Base-by-base conservation (phyloP, 1,139 yeast genomes). In the Diutina pseudorugosa region DNA sequence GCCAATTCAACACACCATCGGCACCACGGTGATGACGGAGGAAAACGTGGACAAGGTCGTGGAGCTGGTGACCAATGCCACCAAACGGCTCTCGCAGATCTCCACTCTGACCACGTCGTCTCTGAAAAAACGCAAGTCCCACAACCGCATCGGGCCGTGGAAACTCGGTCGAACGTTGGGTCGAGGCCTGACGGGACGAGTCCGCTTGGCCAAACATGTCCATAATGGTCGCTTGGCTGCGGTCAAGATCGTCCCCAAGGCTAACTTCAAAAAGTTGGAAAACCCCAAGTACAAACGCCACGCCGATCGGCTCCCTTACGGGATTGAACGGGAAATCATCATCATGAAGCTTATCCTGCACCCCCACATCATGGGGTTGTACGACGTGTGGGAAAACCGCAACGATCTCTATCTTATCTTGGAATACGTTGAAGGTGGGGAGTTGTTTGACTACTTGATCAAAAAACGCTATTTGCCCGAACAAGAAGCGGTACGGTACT, bases 361-460 rank as follows among this genome's bases (percentile, higher is more conserved):
- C 66, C 91, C 94, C 19, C 93, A 93, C 65, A 94, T 93, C 53
- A 82, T 93, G 85, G 90, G 95, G n/a, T 73, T 93, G 50, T 93
- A 88, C 66, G 99, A 93, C 62, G 99, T 94, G 47, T 93, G 98
- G 98, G 98, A 94, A 67, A 93, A 94, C 62, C 87, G 89, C 61
- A 90, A 94, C 57, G 97, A 91, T 62, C 72, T 93, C 52, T 91
- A 91, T 63, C 77, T 93, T 60, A 94, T 94, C 30, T 71, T 93
- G 56, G 99, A 93, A 69, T 93, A 94, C 68, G 93, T 94, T 52
- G 98, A 94, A 70, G 96, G 97, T 52, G 99, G 99, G 47, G 98
- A 93, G 69, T 73, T 93, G 53, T 93, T 94, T 63, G 97, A 94
- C 68, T 83, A 91, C 61, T 75, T 93, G 53, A 90, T 93, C 56